Percentiles rank a stretch among this genome's conserved stretches.
phyloP scores from a whole-genome alignment of 2,329 filamentous ascomycete species.

The Neofusicoccum ribis region DNA sequence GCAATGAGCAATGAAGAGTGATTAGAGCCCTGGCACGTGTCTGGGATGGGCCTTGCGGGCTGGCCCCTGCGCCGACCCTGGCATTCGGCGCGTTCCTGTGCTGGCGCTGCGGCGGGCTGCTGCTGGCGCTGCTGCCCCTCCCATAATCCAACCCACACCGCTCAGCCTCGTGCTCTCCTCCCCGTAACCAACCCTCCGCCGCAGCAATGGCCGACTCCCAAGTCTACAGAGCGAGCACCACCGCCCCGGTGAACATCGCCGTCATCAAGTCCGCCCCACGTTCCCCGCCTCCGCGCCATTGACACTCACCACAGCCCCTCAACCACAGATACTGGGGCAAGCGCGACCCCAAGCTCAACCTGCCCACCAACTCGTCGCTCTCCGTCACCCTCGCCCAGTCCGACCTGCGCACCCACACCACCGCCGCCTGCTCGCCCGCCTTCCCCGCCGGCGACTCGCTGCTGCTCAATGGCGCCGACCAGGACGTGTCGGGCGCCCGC shows the following conservation, averaged over 20 bases:
- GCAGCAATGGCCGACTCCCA: slow-evolving; percentile 43
- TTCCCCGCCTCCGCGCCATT: slow-evolving; percentile 22
- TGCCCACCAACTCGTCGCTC: slow-evolving; percentile 96
- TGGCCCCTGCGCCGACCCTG: not conserved
- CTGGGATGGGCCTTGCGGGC: no score
- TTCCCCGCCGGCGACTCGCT: slow-evolving; percentile 71
- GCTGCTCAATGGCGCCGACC: slow-evolving; percentile 76
- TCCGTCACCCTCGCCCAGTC: slow-evolving; percentile 93
- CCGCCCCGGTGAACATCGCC: slow-evolving; percentile 95
- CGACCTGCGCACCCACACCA: slow-evolving; percentile 93
- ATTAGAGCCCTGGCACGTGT: not conserved
- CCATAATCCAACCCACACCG: not conserved
- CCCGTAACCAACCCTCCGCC: not conserved
- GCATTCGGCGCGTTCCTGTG: not conserved
- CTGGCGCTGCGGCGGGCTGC: no score
- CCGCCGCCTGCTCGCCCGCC: slow-evolving; percentile 79
- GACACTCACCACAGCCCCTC: slow-evolving; percentile 7
- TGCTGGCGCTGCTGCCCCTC: no score
- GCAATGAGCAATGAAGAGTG: not conserved
- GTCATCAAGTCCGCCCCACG: slow-evolving; percentile 76
- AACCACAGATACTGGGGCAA: slow-evolving; percentile 87
- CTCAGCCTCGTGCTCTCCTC: not conserved
- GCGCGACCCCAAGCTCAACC: slow-evolving; percentile 87
- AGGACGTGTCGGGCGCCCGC: slow-evolving; percentile 83
- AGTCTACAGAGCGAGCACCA: slow-evolving; percentile 91